phyloP scores from a whole-genome alignment of 129 eudicot genomes.

The Glebionis coronaria region DNA sequence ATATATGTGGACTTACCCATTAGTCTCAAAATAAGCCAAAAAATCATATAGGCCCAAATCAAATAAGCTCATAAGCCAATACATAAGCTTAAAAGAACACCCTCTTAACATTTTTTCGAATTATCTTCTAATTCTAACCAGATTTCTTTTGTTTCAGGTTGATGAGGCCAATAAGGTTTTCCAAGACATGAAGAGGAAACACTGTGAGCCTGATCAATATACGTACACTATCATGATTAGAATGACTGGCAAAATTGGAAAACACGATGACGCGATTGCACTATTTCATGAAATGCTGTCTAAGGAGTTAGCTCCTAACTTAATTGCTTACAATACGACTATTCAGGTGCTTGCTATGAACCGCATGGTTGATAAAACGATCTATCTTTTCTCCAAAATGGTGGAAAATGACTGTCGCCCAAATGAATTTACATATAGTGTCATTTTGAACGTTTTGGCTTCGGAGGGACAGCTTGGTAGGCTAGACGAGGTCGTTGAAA shows the following conservation, averaged over 20 bases:
- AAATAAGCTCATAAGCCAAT: no score
- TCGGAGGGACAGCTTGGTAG: constrained; percentile 83
- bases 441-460: constrained; percentile 58
- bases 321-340: constrained; percentile 74
- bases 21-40: background rate
- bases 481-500: constrained; percentile 76
- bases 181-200: constrained; percentile 74
- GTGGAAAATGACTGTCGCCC: constrained; percentile 78
- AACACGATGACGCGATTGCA: constrained; percentile 56
- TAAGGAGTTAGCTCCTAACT: constrained; percentile 56
- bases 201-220: constrained; percentile 84
- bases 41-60: no score
- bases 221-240: constrained; percentile 82
- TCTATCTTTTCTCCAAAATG: constrained; percentile 82
- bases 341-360: constrained; percentile 64
- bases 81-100: no score
- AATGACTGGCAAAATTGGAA: constrained; percentile 63
- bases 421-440: constrained; percentile 84
- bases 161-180: constrained; percentile 66
- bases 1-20: background rate
- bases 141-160: constrained; percentile 44
- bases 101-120: no score
- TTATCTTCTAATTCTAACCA: background rate
- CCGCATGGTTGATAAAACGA: constrained; percentile 68
- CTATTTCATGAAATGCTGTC: constrained; percentile 78